Conservation (phyloP, 2,329 filamentous ascomycete species). For the Cordyceps militaris region DNA sequence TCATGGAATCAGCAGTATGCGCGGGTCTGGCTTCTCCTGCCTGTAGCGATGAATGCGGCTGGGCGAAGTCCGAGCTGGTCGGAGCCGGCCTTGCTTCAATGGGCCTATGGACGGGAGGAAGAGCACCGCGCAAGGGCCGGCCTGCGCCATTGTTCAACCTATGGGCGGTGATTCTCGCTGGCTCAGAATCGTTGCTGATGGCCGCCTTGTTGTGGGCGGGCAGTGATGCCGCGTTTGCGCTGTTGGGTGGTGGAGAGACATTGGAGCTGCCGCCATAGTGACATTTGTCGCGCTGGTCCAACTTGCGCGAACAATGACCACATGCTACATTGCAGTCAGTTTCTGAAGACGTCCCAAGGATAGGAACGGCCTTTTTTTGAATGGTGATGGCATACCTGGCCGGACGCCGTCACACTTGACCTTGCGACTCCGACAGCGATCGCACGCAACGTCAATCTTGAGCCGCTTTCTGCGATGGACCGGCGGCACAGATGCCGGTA, state of each 20-base stretch:
- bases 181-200: not conserved
- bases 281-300: constrained; percentile 23
- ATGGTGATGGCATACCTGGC: constrained; percentile 23
- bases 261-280: constrained; percentile 19
- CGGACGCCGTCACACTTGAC: constrained; percentile 35
- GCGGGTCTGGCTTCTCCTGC: constrained; percentile 16
- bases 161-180: not conserved
- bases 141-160: no score
- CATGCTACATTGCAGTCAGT: constrained; percentile 20
- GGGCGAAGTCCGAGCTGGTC: not conserved
- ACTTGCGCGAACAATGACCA: constrained; percentile 25
- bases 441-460: constrained; percentile 37
- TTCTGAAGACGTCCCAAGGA: not conserved
- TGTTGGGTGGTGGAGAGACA: not conserved
- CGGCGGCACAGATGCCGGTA: not conserved
- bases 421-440: constrained; percentile 35
- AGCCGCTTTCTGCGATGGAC: constrained; percentile 28
- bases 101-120: constrained; percentile 7
- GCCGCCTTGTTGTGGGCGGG: not conserved
- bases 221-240: not conserved
- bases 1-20: constrained; percentile 38
- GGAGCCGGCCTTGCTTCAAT: not conserved
- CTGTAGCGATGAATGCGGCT: not conserved
- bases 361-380: not conserved
- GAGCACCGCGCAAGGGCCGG: not conserved